Base-by-base conservation (phyloP, 2,329 filamentous ascomycete genomes). In the Scedosporium minutisporum region DNA sequence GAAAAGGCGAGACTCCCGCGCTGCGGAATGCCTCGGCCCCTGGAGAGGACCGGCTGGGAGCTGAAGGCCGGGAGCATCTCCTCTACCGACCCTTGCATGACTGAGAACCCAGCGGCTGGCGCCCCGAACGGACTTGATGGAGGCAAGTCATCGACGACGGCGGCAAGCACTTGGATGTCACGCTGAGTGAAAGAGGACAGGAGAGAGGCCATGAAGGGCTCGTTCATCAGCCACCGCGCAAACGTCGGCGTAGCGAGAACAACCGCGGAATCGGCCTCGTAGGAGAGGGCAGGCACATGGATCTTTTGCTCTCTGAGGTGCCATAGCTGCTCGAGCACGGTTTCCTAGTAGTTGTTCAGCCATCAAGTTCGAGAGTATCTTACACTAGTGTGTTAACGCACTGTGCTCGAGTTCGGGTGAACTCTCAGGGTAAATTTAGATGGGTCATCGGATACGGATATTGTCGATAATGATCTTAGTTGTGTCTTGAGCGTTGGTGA, bases 61-160 rank as follows among this genome's bases (percentile, higher is more conserved):
- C 48, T 38, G 27, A 65, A 59, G 6, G 48, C 25, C 6, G 64
- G 63, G 2, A 65, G 63, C n/a, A 65, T 58, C 6, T 33, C 33
- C 18, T 60, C 60, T 3, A 25, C 48, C 6, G 46, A 41, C 41
- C 64, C 65, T 12, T 44, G 58, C 21, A 66, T 16, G 12, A 66
- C 51, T 14, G 65, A 66, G 58, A 66, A 65, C 2, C 65, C 65
- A 1, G 58, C 6, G 44, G 33, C 14, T 18, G 58, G 51, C 9
- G 12, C n/a, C 9, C 42, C 51, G n/a, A 61, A 64, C 23, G 46
- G 23, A 6, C 42, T 58, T 5, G 69, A 67, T 7, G 77, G 76
- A 23, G 77, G 71, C 38, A 88, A 71, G 7, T 80, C 77, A 68
- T 87, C 85, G 29, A 86, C 79, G 4, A 85, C 80, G 12, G 80